Evolutionary conservation across 495 filamentous ascomycete genomes (phyloP), one percentile per base, ranked within the genome.

Genomic region (Penicillium dipodomyicola): DNA sequence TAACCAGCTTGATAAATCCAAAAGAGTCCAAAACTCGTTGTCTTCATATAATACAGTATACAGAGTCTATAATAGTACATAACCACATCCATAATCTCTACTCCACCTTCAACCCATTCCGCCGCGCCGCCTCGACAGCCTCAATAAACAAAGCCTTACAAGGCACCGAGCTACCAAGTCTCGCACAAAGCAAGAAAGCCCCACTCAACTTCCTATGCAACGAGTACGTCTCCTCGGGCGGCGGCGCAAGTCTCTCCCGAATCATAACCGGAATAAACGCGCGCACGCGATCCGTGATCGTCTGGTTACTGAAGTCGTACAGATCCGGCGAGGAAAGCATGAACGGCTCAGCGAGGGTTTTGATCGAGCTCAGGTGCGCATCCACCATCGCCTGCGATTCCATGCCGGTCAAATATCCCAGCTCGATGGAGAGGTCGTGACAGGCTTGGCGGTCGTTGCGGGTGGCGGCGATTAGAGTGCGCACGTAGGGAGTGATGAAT

Each of bases 151-250:
- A 71, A 57, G 90, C 84, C 64, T 87, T 84, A 65, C 94, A 96
- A 58, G 74, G 73, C 5, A 97, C 92, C 52, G 83, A 74, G 65
- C 91, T 96, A 15, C 91, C 91, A 55, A 98, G 64, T 60, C 83
- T 82, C 0, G 94, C 94, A 74, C 92, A 97, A 50, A 98, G 77
- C 70, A 98, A 72, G 64, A 98, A 98, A 0, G 95, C 94, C 3
- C 94, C 94, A 70, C 94, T 97, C 47, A 98, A 70, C 72, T 98
- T 98, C 58, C 94, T 82, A 74, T 98, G 94, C 68, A 98, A 68
- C 70, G 89, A 93, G 65, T 98, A 98, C 57, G 95, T 98, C 80
- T 98, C 94, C 76, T 98, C 95, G 0, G 94, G 94, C 40, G 95
- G 94, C 14, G 95, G 94, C 10, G 88, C 83, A 37, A 98, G 70